phyloP scores from a whole-genome alignment of 805 yeast genomes.

The Starmerella vaccinii region DNA sequence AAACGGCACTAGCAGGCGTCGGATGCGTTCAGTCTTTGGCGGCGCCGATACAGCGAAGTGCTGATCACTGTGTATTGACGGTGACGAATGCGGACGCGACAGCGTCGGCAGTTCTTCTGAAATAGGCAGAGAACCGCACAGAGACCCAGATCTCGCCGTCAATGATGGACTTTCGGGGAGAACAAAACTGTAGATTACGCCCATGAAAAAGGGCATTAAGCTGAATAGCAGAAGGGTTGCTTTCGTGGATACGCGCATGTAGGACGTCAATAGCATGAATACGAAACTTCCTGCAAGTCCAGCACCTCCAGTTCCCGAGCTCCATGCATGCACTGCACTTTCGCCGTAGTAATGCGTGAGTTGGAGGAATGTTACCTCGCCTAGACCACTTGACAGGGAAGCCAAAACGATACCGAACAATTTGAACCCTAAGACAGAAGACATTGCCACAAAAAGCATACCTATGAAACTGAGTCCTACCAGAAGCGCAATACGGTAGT shows the following conservation, averaged over 20 bases:
- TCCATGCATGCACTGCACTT: conserved; percentile 70
- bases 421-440: conserved; percentile 33
- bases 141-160: not conserved
- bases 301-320: conserved; percentile 94
- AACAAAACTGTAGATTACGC: conserved; percentile 25
- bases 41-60: not conserved
- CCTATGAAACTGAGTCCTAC: conserved; percentile 57
- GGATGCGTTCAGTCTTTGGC: conserved; percentile 21
- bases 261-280: conserved; percentile 62
- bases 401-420: conserved; percentile 69
- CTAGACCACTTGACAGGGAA: conserved; percentile 76
- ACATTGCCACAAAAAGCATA: conserved; percentile 56
- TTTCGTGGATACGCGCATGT: conserved; percentile 47
- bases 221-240: conserved; percentile 50
- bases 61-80: not conserved
- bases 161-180: conserved; percentile 27
- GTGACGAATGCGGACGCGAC: not conserved
- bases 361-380: conserved; percentile 81
- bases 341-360: conserved; percentile 65
- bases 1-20: conserved; percentile 36
- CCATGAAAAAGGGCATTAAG: conserved; percentile 30
- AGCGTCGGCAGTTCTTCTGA: not conserved
- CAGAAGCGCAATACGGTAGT: conserved; percentile 42
- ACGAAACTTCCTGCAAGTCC: conserved; percentile 70
- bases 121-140: not conserved